Evolutionary conservation across 2,329 filamentous ascomycete species (phyloP).

Genomic region (Metarhizium humberi): DNA sequence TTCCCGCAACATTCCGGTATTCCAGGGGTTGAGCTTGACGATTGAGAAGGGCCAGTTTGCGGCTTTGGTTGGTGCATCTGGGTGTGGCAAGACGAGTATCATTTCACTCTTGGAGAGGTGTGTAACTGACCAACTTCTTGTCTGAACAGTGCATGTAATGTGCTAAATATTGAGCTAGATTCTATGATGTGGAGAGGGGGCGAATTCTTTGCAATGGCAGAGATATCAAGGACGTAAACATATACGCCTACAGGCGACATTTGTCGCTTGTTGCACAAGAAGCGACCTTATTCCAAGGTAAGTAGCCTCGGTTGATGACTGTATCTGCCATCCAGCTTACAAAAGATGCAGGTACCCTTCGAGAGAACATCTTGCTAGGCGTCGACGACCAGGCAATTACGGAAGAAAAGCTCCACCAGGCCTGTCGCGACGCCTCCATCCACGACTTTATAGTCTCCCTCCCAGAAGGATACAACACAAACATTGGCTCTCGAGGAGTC

Average conservation of each 20-base stretch:
- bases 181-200: conserved; percentile 60
- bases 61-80: conserved; percentile 60
- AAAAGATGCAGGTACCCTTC: conserved; percentile 38
- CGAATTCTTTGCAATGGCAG: conserved; percentile 54
- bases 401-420: conserved; percentile 41
- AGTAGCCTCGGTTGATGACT: not conserved
- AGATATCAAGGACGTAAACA: conserved; percentile 49
- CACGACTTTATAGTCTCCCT: conserved; percentile 62
- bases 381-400: conserved; percentile 44
- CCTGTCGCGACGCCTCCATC: conserved; percentile 54
- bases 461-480: conserved; percentile 58
- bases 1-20: conserved; percentile 45
- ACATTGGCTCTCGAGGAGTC: conserved; percentile 57
- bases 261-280: conserved; percentile 69
- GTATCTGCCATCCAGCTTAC: not conserved
- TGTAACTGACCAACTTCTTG: not conserved
- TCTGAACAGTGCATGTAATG: not conserved
- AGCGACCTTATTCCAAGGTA: conserved; percentile 59
- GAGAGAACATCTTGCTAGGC: conserved; percentile 61
- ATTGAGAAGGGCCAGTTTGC: conserved; percentile 62
- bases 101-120: conserved; percentile 49
- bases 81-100: conserved; percentile 65
- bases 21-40: conserved; percentile 51
- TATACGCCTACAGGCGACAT: conserved; percentile 51
- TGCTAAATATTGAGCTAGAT: conserved; percentile 27